Conservation (phyloP, 257 asterid species). For the Nyctanthes arbortristis region DNA sequence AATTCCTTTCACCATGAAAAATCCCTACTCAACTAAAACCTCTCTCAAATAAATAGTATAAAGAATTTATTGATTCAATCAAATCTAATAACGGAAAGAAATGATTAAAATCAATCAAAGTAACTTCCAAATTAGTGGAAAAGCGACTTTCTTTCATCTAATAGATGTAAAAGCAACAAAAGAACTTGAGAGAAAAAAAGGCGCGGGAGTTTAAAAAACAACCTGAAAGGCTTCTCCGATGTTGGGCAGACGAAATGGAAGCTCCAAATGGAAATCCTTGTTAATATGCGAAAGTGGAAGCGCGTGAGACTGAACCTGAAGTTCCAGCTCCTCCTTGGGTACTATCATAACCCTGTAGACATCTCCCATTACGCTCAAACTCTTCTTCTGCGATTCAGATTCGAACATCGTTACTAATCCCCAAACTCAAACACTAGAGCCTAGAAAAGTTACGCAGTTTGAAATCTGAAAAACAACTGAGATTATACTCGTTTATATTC, state of each 20-base stretch:
- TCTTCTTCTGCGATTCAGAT: constrained; percentile 62
- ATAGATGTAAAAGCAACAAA: background rate
- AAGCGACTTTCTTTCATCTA: background rate
- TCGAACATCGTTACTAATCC: constrained; percentile 26
- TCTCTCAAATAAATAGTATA: background rate
- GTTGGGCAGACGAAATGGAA: constrained; percentile 39
- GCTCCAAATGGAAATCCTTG: constrained; percentile 30
- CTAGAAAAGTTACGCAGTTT: constrained; percentile 5
- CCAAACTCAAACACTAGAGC: constrained; percentile 2
- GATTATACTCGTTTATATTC: background rate
- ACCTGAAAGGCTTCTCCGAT: constrained; percentile 56
- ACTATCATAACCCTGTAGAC: constrained; percentile 39
- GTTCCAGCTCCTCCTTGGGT: constrained; percentile 54
- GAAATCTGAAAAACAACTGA: background rate
- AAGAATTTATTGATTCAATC: background rate
- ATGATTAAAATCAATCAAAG: background rate
- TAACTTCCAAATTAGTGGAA: background rate
- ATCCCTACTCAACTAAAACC: background rate
- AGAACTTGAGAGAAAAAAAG: background rate
- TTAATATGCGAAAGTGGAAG: constrained; percentile 17
- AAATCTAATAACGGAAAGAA: background rate
- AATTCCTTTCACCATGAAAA: background rate
- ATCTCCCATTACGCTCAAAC: constrained; percentile 51
- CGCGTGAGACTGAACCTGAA: constrained; percentile 36
- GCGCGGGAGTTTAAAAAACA: background rate